These are phyloP conservation scores for Porphyra umbilicalis DNA, from an alignment of 31 red algal species.

Conservation along the genomic window DNA sequence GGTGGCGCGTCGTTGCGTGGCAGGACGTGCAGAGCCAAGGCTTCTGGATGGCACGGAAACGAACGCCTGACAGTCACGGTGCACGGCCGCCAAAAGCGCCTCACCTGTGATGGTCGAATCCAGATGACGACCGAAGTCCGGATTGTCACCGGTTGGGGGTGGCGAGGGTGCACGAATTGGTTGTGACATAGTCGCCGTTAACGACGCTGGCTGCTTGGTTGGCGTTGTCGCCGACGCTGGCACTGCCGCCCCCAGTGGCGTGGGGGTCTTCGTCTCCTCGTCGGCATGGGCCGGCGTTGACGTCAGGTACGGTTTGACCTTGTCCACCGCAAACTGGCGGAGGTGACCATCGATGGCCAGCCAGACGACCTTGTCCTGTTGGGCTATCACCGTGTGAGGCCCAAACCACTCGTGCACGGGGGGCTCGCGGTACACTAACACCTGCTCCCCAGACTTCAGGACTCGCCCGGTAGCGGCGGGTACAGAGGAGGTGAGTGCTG, in stretches of 20 bases:
- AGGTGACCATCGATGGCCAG: neutral
- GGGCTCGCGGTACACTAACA: slow-evolving; percentile 2
- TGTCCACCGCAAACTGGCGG: neutral
- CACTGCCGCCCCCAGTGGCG: neutral
- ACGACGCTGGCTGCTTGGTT: neutral
- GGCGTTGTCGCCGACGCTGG: neutral
- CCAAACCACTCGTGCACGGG: slow-evolving; percentile 1
- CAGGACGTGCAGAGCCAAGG: no score
- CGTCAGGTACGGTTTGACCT: neutral
- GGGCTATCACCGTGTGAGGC: neutral
- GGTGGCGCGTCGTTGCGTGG: no score
- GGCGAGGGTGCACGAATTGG: no score
- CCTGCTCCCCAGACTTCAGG: neutral
- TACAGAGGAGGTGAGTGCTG: neutral
- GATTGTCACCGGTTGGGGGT: no score
- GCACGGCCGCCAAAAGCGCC: no score
- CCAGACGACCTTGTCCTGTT: neutral
- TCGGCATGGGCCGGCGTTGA: neutral
- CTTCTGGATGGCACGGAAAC: no score
- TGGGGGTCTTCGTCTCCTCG: neutral
- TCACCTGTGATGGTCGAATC: no score
- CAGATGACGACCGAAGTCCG: no score
- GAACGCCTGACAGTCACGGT: no score
- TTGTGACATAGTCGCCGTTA: no score
- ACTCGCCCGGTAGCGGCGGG: neutral